phyloP scores from a whole-genome alignment of 345 rosid genomes.

The Cardamine chenopodiifolia region DNA sequence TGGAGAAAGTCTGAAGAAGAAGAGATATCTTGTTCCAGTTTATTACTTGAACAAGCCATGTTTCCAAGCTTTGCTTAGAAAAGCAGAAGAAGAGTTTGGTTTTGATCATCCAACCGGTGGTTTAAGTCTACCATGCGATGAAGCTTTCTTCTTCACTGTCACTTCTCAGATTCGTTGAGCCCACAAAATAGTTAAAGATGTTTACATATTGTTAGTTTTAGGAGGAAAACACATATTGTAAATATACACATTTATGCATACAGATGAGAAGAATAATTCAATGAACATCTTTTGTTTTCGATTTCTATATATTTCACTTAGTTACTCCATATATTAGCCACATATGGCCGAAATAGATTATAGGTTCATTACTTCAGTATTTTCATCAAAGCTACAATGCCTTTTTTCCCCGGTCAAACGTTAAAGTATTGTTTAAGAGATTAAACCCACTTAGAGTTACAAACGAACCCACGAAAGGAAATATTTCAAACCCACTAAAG shows the following conservation, averaged over 20 bases:
- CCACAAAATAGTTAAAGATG: background rate
- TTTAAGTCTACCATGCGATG: constrained; percentile 48
- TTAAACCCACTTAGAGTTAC: background rate
- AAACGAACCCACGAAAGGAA: background rate
- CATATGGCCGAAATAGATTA: background rate
- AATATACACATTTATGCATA: background rate
- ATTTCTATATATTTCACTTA: background rate
- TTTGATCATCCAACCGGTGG: constrained; percentile 49
- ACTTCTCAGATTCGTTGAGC: constrained; percentile 41
- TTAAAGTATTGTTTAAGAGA: background rate
- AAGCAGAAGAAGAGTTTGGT: constrained; percentile 54
- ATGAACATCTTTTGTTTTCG: background rate
- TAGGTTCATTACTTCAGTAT: background rate
- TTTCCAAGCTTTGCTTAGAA: constrained; percentile 45
- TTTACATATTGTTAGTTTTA: background rate
- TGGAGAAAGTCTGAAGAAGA: constrained; percentile 46
- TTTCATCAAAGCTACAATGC: background rate
- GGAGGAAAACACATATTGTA: constrained; percentile 21
- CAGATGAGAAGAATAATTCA: background rate
- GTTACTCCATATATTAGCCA: background rate
- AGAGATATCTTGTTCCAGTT: constrained; percentile 48
- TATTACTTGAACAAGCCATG: constrained; percentile 44
- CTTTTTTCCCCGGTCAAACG: background rate
- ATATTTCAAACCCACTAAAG: background rate
- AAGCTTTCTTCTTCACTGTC: constrained; percentile 46